Conservation (phyloP, 2,329 filamentous ascomycete species). For the Exophiala lecanii-corni region DNA sequence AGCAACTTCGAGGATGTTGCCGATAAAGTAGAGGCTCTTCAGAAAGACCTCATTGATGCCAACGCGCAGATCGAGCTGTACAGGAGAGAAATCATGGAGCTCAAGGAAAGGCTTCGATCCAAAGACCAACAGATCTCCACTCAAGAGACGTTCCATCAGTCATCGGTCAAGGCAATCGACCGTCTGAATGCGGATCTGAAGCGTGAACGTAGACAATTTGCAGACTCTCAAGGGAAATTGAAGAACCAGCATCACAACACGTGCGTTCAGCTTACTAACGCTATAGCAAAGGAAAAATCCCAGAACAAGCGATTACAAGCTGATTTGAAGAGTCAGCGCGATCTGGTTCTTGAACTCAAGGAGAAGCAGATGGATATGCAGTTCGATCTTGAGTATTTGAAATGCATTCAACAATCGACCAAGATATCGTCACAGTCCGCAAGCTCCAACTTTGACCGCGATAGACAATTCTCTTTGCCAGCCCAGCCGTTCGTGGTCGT, state of each 20-base stretch:
- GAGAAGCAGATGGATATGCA: conserved; percentile 11
- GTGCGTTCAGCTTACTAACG: too few species aligned
- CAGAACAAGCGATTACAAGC: background rate
- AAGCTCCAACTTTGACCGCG: too few species aligned
- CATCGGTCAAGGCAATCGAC: conserved; percentile 1
- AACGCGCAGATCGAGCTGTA: conserved; percentile 17
- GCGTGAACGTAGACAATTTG: background rate
- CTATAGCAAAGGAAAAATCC: conserved; percentile 11
- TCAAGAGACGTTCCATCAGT: background rate
- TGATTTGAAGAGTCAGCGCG: background rate
- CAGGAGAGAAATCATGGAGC: conserved; percentile 10
- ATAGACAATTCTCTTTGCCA: conserved; percentile 11
- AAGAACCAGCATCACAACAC: conserved; percentile 10
- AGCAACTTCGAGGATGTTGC: conserved; percentile 17
- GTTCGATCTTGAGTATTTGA: conserved; percentile 21
- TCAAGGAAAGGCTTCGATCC: background rate
- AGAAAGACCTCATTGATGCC: conserved; percentile 9
- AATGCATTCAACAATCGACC: conserved; percentile 6
- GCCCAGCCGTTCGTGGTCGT: conserved; percentile 25
- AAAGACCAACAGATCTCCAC: background rate
- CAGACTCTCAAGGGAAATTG: conserved; percentile 13
- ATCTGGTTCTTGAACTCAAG: conserved; percentile 2
- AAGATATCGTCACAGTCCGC: too few species aligned
- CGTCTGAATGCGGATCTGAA: conserved; percentile 3
- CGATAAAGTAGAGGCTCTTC: conserved; percentile 14